These are phyloP conservation scores for Crucihimalaya himalaica DNA, from an alignment of 345 rosid species.

Conservation along the genomic window DNA sequence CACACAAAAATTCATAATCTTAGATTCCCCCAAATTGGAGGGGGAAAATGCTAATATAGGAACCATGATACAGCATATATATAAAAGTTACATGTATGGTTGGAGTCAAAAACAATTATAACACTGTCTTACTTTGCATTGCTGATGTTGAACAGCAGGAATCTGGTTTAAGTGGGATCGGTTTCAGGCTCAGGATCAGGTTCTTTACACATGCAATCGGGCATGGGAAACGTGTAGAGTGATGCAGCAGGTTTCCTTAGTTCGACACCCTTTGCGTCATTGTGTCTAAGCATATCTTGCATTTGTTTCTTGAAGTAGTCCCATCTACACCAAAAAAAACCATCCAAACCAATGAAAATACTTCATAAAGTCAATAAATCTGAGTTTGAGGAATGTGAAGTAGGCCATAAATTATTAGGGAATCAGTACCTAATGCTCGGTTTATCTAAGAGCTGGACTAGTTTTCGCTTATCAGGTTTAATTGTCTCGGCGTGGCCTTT, in stretches of 20 bases:
- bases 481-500: slow-evolving; percentile 93
- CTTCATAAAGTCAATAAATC: background rate
- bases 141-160: slow-evolving; percentile 9
- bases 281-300: slow-evolving; percentile 78
- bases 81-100: slow-evolving; percentile 38
- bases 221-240: slow-evolving; percentile 89
- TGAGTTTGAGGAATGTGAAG: background rate
- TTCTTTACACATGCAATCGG: slow-evolving; percentile 91
- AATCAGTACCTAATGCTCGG: slow-evolving; percentile 64
- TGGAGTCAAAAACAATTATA: slow-evolving; percentile 22
- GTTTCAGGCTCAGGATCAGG: slow-evolving; percentile 31
- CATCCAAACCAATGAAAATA: background rate
- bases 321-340: slow-evolving; percentile 57
- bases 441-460: slow-evolving; percentile 82
- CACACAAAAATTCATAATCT: slow-evolving; percentile 26
- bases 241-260: slow-evolving; percentile 67
- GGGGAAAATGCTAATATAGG: background rate
- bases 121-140: slow-evolving; percentile 11
- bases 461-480: slow-evolving; percentile 85
- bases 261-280: slow-evolving; percentile 73
- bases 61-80: slow-evolving; percentile 31
- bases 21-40: slow-evolving; percentile 12
- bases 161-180: background rate
- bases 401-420: background rate
- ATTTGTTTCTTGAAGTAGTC: slow-evolving; percentile 75